Conservation (phyloP, 2,329 filamentous ascomycete species). For the Fusarium sp. region DNA sequence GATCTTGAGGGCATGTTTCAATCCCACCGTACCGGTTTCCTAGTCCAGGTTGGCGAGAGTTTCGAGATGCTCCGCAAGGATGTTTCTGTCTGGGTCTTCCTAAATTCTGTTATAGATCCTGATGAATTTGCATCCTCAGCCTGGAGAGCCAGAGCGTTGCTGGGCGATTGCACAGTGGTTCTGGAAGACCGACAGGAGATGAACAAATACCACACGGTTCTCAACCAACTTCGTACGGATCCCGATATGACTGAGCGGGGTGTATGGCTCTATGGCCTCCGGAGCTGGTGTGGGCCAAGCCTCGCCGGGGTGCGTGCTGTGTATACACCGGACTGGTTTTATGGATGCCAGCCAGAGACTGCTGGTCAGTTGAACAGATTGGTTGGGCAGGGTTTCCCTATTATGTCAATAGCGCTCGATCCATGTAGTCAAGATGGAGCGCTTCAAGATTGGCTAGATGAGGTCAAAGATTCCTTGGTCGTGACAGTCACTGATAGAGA, state of each 20-base stretch:
- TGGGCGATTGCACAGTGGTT: not conserved
- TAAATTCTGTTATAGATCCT: not conserved
- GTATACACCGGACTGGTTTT: not conserved
- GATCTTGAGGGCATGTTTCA: not conserved
- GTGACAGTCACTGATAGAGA: not conserved
- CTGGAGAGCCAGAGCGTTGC: not conserved
- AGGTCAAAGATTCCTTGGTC: not conserved
- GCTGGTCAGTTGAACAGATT: fast-evolving
- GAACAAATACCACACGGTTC: not conserved
- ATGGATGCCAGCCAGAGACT: not conserved
- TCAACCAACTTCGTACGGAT: not conserved
- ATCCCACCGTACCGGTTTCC: not conserved
- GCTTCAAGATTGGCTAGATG: not conserved
- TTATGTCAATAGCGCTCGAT: not conserved
- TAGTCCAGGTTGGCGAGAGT: not conserved
- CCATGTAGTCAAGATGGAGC: not conserved
- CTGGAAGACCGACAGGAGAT: not conserved
- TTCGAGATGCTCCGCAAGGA: not conserved
- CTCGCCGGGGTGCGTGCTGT: not conserved
- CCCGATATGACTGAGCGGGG: not conserved
- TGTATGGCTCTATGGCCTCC: not conserved
- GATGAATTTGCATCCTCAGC: not conserved
- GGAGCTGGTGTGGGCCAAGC: not conserved
- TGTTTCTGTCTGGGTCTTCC: not conserved
- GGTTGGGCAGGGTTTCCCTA: fast-evolving